Conservation (phyloP, 306 rosid genomes). For the Gynostemma pentaphyllum region DNA sequence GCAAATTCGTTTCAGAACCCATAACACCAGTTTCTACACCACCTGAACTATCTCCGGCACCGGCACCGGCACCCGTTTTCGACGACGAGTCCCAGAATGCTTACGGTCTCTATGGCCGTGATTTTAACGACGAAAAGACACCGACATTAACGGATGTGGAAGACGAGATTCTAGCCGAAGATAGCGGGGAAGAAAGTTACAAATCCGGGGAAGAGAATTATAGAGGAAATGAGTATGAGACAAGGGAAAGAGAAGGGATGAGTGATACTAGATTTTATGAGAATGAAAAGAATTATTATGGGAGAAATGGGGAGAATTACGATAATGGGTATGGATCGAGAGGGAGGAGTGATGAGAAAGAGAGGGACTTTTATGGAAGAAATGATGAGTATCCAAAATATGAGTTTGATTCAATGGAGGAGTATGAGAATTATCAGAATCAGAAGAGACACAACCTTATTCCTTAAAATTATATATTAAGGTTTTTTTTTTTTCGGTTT, state of each 20-base stretch:
- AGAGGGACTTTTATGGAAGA: constrained; percentile 13
- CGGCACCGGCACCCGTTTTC: constrained; percentile 22
- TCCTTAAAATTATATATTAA: constrained; percentile 24
- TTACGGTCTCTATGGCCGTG: constrained; percentile 46
- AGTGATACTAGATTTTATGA: constrained; percentile 71
- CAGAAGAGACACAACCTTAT: constrained; percentile 33
- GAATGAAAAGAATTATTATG: constrained; percentile 35
- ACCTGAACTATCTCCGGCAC: constrained; percentile 12
- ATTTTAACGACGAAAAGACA: constrained; percentile 10
- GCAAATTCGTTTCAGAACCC: constrained; percentile 8
- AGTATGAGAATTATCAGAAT: constrained; percentile 46
- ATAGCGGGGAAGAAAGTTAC: constrained; percentile 22
- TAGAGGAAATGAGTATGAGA: constrained; percentile 17
- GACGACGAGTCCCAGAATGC: constrained; percentile 24
- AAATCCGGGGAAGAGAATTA: constrained; percentile 4
- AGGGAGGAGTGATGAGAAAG: background rate
- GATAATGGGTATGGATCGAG: too few species aligned
- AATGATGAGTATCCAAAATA: constrained; percentile 21
- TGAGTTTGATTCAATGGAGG: constrained; percentile 50
- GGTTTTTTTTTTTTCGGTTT: background rate
- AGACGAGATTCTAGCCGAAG: constrained; percentile 26
- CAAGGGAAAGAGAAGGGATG: constrained; percentile 45
- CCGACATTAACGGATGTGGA: constrained; percentile 27
- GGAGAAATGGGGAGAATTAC: constrained; percentile 12
- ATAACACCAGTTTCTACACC: background rate